These are phyloP conservation scores for Fusarium napiforme DNA, from an alignment of 2,329 filamentous ascomycete species.

Conservation along the genomic window DNA sequence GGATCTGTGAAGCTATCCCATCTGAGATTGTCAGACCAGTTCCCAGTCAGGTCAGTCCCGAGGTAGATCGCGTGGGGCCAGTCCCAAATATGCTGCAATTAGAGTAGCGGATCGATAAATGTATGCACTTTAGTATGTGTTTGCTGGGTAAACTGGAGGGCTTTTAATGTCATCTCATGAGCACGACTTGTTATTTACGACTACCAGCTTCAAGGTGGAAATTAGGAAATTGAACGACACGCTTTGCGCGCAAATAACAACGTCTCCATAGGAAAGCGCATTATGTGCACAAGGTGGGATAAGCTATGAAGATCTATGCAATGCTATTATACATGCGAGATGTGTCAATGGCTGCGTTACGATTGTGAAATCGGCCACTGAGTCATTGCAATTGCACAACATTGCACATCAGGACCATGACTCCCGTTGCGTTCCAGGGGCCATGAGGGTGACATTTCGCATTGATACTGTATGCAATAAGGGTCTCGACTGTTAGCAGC, in stretches of 20 bases:
- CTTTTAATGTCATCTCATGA: slow-evolving; percentile 18
- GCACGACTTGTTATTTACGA: slow-evolving; percentile 6
- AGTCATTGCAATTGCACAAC: slow-evolving; percentile 19
- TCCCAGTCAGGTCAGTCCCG: slow-evolving; percentile 21
- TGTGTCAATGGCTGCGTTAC: slow-evolving; percentile 6
- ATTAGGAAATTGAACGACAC: slow-evolving; percentile 31
- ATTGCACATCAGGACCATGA: slow-evolving; percentile 4
- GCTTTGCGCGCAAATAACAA: slow-evolving; percentile 31
- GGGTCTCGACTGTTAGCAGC: slow-evolving; percentile 2
- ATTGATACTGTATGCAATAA: neutral
- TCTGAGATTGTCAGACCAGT: slow-evolving; percentile 33
- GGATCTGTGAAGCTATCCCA: slow-evolving; percentile 29
- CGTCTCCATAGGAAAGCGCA: neutral
- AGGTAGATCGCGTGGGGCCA: slow-evolving; percentile 35
- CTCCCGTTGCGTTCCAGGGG: slow-evolving; percentile 5
- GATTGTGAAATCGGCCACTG: slow-evolving; percentile 4
- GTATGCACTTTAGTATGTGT: slow-evolving; percentile 20
- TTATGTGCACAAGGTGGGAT: slow-evolving; percentile 3
- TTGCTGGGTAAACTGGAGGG: neutral
- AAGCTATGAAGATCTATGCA: slow-evolving; percentile 21
- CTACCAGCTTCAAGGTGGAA: slow-evolving; percentile 8
- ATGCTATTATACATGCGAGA: slow-evolving; percentile 9
- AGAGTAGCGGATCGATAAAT: slow-evolving; percentile 18
- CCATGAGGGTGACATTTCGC: slow-evolving; percentile 11
- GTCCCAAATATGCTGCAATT: slow-evolving; percentile 22